Evolutionary conservation across 805 yeast genomes (phyloP), one percentile per base, ranked within the genome.

Genomic region (Yarrowia divulgata): DNA sequence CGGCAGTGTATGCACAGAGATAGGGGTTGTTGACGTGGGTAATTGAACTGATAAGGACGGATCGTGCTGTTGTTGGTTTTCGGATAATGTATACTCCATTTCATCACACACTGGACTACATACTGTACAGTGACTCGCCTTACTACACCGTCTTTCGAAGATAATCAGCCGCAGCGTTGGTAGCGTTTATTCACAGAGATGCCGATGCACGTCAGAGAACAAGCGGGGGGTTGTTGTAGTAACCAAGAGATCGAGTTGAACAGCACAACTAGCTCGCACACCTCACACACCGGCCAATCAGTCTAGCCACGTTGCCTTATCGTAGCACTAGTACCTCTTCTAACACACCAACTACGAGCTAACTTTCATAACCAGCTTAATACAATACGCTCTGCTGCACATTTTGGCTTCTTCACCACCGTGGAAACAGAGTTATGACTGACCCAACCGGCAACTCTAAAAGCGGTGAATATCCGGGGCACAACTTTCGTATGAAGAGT

Each of bases 381-480:
- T 23, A 23, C 29, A 4, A 2, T 23, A 23, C 29, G 4, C 29
- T 23, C 4, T 23, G 2, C 4, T 23, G 29, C 29, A 23, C 4
- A 23, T 23, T 23, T 23, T 23, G 29, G 29, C 29, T 23, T 23
- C 29, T 23, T 23, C 29, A 23, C 29, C 29, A 23, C 29, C 29
- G 16, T 6, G 16, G 12, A 37, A 39, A 40, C 23, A 40, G 48
- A 5, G 48, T 57, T 57, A 57, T 57, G 63, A 57, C 63, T 57
- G 63, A 57, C 37, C 48, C 60, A 54, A 29, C 48, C 35, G 48
- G n/a, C 13, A 57, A 57, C 48, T 32, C 37, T 57, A 57, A 40
- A 39, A 42, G 48, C 63, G 63, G 62, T 39, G 45, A 40, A 55
- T 55, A 55, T 55, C 62, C 62, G 62, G 62, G 62, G 48, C 48